Evolutionary conservation across 371 early-diverging fungal species (phyloP).

Genomic region (Catenaria anguillulae): DNA sequence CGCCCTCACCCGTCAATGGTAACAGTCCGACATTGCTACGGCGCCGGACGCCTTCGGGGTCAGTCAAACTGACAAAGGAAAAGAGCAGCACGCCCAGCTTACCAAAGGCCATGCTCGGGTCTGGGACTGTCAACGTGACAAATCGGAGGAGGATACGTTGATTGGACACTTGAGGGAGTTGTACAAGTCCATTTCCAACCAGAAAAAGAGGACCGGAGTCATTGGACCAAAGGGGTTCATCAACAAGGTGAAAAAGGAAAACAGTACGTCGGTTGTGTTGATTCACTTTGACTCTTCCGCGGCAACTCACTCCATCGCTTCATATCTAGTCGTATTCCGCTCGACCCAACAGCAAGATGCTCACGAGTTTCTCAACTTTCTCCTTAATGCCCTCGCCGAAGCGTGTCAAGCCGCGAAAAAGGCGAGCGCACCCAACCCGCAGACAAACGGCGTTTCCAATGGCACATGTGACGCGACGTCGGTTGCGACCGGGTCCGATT

Average conservation of each 20-base stretch:
- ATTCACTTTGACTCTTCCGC: too few relatives aligned
- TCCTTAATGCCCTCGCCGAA: slow-evolving; percentile 81
- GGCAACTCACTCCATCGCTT: too few relatives aligned
- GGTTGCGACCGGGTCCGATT: too few relatives aligned
- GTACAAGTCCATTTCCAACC: slow-evolving; percentile 64
- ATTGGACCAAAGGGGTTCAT: slow-evolving; percentile 79
- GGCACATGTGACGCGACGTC: not conserved
- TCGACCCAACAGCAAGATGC: slow-evolving; percentile 93
- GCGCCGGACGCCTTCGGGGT: slow-evolving; percentile 69
- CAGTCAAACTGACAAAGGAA: slow-evolving; percentile 35
- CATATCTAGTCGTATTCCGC: slow-evolving; percentile 60
- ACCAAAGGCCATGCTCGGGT: not conserved
- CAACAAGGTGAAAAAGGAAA: slow-evolving; percentile 67
- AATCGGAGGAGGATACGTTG: slow-evolving; percentile 47
- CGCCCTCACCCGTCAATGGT: slow-evolving; percentile 72
- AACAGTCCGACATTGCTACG: too few relatives aligned
- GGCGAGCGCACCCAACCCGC: not conserved
- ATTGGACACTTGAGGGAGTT: slow-evolving; percentile 73
- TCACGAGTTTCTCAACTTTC: slow-evolving; percentile 89
- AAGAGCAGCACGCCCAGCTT: not conserved
- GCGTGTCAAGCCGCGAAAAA: slow-evolving; percentile 12
- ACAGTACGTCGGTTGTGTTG: slow-evolving; percentile 40
- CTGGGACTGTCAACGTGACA: not conserved
- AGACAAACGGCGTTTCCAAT: not conserved
- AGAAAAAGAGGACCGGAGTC: slow-evolving; percentile 68